Conservation (phyloP, 352 stramenopile species). For the Phytophthora nicotianae region DNA sequence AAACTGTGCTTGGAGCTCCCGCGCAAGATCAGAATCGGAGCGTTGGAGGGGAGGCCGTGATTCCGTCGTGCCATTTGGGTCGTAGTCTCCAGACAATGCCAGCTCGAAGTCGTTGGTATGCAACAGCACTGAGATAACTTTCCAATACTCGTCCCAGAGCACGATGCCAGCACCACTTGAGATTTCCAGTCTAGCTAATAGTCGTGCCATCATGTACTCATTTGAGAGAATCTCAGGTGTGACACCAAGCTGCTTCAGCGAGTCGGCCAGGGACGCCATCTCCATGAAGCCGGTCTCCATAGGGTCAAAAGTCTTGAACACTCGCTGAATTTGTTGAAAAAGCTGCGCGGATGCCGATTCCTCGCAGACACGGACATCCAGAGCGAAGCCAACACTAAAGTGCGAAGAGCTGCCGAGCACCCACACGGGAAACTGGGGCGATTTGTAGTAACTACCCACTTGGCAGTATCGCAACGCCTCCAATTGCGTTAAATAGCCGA, state of each 20-base stretch:
- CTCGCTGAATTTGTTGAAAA: slow-evolving; percentile 85
- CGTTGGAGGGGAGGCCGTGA: slow-evolving; percentile 28
- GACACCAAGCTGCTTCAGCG: slow-evolving; percentile 75
- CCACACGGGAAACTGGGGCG: slow-evolving; percentile 87
- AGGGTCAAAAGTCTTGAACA: slow-evolving; percentile 89
- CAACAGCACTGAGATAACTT: slow-evolving; percentile 77
- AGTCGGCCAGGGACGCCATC: slow-evolving; percentile 57
- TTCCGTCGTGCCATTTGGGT: slow-evolving; percentile 5
- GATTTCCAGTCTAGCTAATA: slow-evolving; percentile 64
- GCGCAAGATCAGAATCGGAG: slow-evolving; percentile 73
- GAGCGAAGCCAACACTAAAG: slow-evolving; percentile 90
- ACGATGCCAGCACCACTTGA: slow-evolving; percentile 85
- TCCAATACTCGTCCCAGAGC: slow-evolving; percentile 94
- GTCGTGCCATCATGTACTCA: slow-evolving; percentile 70
- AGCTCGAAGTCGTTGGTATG: slow-evolving; percentile 73
- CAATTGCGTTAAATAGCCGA: slow-evolving; percentile 92
- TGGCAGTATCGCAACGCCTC: slow-evolving; percentile 91
- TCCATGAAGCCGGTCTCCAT: slow-evolving; percentile 91
- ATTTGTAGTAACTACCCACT: slow-evolving; percentile 92
- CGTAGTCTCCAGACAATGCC: slow-evolving; percentile 59
- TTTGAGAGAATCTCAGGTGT: slow-evolving; percentile 49
- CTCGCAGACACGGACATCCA: slow-evolving; percentile 58
- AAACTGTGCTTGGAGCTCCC: slow-evolving; percentile 80
- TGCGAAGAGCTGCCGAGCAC: slow-evolving; percentile 90
- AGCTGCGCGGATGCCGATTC: slow-evolving; percentile 76